Evolutionary conservation across 257 asterid species (phyloP).

Genomic region (Solanum ossicruentum): DNA sequence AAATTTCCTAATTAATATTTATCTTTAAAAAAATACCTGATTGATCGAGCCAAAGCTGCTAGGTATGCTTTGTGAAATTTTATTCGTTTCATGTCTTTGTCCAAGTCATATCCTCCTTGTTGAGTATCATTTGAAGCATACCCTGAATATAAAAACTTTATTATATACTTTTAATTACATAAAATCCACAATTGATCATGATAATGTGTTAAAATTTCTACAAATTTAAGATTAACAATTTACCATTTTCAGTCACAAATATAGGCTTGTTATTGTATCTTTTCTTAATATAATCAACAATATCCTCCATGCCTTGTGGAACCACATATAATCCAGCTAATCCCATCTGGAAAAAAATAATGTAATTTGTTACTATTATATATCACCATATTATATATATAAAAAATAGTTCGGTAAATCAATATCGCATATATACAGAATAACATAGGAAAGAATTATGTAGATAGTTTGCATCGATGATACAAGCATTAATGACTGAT

Average conservation of each 20-base stretch:
- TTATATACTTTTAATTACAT: background rate
- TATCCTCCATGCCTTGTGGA: conserved; percentile 54
- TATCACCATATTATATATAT: background rate
- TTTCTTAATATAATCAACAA: conserved; percentile 32
- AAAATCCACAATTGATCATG: background rate
- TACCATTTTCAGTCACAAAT: conserved; percentile 66
- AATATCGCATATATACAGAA: background rate
- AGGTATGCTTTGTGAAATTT: conserved; percentile 44
- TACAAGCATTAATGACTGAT: background rate
- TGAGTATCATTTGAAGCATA: conserved; percentile 27
- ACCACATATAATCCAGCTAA: conserved; percentile 30
- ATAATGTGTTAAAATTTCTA: background rate
- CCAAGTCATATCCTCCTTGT: conserved; percentile 1
- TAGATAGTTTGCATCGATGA: background rate
- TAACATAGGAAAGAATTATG: background rate
- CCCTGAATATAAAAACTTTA: conserved; percentile 11
- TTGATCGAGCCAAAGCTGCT: conserved; percentile 42
- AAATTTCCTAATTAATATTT: background rate
- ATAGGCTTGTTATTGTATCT: conserved; percentile 65
- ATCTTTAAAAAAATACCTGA: conserved; percentile 30
- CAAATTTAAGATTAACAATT: background rate
- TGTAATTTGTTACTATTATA: background rate
- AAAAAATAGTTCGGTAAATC: background rate
- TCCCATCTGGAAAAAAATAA: conserved; percentile 30
- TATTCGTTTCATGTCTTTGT: conserved; percentile 38